phyloP scores from a whole-genome alignment of 306 rosid species.

The Cicer cuneatum region DNA sequence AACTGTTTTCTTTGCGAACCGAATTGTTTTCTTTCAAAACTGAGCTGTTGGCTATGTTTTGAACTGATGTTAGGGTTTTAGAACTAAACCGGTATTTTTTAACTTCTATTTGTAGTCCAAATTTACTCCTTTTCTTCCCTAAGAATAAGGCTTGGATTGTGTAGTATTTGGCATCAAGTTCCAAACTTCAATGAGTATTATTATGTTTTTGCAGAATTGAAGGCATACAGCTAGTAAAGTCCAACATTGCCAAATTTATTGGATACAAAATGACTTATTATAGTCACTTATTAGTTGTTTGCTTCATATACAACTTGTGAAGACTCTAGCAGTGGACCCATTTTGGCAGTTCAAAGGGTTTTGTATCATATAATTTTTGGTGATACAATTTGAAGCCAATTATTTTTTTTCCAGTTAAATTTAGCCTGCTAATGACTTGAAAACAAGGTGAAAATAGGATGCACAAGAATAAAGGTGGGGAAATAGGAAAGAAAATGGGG shows the following conservation, averaged over 20 bases:
- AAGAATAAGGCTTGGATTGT: background rate
- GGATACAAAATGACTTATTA: background rate
- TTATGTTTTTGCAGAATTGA: slow-evolving; percentile 42
- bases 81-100: background rate
- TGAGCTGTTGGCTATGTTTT: background rate
- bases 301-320: slow-evolving; percentile 17
- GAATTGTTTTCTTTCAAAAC: background rate
- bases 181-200: slow-evolving; percentile 3
- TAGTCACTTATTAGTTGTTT: no score
- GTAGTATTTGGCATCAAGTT: background rate
- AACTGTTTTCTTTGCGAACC: background rate
- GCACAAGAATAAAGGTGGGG: background rate
- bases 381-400: slow-evolving; percentile 6
- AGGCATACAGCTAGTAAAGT: slow-evolving; percentile 20
- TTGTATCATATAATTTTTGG: slow-evolving; percentile 4
- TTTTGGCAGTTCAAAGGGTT: slow-evolving; percentile 38
- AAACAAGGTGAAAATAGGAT: slow-evolving; percentile 24
- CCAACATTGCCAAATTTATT: slow-evolving; percentile 37
- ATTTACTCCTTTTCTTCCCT: background rate
- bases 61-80: background rate
- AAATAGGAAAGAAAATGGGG: background rate
- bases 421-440: slow-evolving; percentile 23
- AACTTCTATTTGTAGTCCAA: background rate
- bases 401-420: slow-evolving; percentile 5
- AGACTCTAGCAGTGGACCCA: slow-evolving; percentile 1